Evolutionary conservation across 495 filamentous ascomycete genomes (phyloP), one percentile per base, ranked within the genome.

Genomic region (Hypoxylon lenormandii): DNA sequence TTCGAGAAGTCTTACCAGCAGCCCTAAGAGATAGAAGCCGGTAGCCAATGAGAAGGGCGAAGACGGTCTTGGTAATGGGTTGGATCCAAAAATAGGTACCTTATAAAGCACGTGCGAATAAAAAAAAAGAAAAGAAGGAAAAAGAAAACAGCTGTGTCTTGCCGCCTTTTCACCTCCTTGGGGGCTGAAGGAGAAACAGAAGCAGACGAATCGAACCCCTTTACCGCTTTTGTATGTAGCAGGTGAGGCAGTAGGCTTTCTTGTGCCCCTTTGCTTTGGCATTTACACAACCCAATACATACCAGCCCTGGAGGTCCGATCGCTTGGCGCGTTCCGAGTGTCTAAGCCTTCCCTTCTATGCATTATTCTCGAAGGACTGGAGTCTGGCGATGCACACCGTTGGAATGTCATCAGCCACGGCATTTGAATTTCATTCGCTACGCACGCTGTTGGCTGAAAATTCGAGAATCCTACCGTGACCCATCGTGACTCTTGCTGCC

Each of bases 271-370:
- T n/a, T 36, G 23, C 7, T 50, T 8, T 33, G n/a, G 15, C 48
- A 7, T 55, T 56, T 52, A 48, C 26, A 65, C 30, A 33, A 5
- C 4, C 30, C 10, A 33, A 48, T 19, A 65, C 30, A 33, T 33
- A 33, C 30, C 10, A 33, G 10, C 30, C 30, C 30, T 33, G 6
- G 30, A 33, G 60, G 61, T 60, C 67, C 13, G 49, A 70, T 70
- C 54, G 43, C 66, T 70, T 60, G 66, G 60, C 55, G 45, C 42
- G 43, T 43, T 51, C 37, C 56, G 52, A 53, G 47, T 63, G 58
- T 71, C 68, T 66, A 72, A 72, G 69, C 69, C 69, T 36, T 36
- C 59, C 69, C 59, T 72, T 72, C 69, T 21, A 64, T 64, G 49
- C 64, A 18, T 68, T 56, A 2, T 72, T 72, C 69, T 64, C 48